Evolutionary conservation across 176 grass and related monocot genomes (phyloP).

Genomic region (Oryza coarctata): DNA sequence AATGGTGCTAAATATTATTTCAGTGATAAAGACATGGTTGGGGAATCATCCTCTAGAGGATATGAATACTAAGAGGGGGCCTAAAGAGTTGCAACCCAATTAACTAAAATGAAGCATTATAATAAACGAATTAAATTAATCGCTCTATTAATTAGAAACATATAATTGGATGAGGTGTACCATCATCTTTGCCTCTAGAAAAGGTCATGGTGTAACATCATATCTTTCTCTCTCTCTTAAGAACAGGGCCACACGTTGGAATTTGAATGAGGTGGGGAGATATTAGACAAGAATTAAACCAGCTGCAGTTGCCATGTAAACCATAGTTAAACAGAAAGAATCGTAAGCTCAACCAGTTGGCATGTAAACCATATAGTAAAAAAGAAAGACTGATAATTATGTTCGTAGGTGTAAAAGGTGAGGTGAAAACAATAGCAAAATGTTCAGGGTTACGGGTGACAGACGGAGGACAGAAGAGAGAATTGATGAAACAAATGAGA

Average conservation of each 20-base stretch:
- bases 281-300: neutral
- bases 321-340: neutral
- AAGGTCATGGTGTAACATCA: neutral
- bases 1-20: neutral
- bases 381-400: neutral
- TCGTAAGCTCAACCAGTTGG: neutral
- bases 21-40: neutral
- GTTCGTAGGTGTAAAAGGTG: neutral
- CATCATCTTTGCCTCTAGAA: neutral
- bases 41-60: neutral
- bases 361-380: neutral
- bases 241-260: neutral
- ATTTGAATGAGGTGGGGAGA: neutral
- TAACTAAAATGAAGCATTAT: neutral
- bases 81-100: neutral
- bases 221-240: neutral
- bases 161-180: neutral
- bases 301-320: neutral
- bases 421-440: neutral
- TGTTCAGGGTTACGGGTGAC: neutral
- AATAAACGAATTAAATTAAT: neutral
- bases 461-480: neutral
- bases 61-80: neutral
- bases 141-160: neutral
- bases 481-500: neutral